These are phyloP conservation scores for Plasmodium vivax DNA, from an alignment of 169 alveolate species.

Conservation along the genomic window DNA sequence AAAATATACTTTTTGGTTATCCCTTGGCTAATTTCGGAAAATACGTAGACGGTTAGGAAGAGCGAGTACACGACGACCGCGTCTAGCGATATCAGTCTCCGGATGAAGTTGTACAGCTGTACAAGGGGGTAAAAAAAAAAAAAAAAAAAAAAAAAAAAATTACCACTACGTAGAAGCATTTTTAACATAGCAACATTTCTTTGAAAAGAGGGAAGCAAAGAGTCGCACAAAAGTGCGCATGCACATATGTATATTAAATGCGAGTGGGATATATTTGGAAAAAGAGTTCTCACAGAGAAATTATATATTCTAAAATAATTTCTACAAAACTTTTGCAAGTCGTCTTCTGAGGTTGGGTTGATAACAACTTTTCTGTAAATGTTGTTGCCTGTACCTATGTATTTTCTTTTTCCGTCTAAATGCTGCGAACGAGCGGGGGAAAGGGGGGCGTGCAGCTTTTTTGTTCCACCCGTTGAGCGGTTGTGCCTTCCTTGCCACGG, in stretches of 20 bases:
- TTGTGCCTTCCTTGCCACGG: not conserved
- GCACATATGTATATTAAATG: not conserved
- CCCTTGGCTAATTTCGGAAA: slow-evolving; percentile 63
- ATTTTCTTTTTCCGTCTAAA: slow-evolving; percentile 49
- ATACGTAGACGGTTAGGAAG: slow-evolving; percentile 53
- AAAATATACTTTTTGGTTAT: slow-evolving; percentile 24
- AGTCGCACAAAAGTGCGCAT: not conserved
- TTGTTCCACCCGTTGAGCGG: not conserved
- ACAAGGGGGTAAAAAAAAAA: not conserved
- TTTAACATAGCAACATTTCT: not conserved
- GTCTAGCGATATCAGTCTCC: slow-evolving; percentile 62
- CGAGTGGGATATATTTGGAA: not conserved
- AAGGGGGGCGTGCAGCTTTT: not conserved
- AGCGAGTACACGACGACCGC: slow-evolving; percentile 56
- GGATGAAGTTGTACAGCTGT: slow-evolving; percentile 53
- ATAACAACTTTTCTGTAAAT: slow-evolving; percentile 72
- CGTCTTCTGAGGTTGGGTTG: slow-evolving; percentile 75
- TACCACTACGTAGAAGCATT: not conserved
- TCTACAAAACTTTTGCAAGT: slow-evolving; percentile 69
- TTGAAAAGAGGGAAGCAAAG: slow-evolving; percentile 1
- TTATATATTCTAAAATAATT: slow-evolving; percentile 70
- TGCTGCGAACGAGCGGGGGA: not conserved
- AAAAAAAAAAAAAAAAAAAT: slow-evolving; percentile 3
- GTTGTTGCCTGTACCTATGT: slow-evolving; percentile 31
- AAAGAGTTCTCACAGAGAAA: slow-evolving; percentile 46